These are phyloP conservation scores for Boletellus ananas DNA, from an alignment of 768 basidiomycete species.

Conservation along the genomic window DNA sequence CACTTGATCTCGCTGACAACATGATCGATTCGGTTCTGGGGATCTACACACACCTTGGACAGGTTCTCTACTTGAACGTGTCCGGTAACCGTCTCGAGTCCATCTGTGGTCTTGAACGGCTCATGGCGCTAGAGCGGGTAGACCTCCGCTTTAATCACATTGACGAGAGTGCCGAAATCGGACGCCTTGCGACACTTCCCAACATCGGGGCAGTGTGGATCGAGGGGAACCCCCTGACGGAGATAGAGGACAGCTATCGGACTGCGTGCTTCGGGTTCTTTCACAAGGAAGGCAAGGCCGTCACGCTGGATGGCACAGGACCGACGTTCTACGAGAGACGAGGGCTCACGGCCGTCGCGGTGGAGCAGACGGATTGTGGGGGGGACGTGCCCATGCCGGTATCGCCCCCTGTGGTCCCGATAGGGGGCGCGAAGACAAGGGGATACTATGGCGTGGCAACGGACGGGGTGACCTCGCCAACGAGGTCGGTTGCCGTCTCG, in stretches of 20 bases:
- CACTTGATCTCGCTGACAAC: slow-evolving; percentile 95
- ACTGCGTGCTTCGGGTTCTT: slow-evolving; percentile 81
- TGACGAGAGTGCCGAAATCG: slow-evolving; percentile 81
- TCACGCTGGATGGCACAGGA: slow-evolving; percentile 69
- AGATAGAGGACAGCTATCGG: slow-evolving; percentile 67
- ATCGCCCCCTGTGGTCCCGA: slow-evolving; percentile 60
- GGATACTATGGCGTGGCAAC: slow-evolving; percentile 15
- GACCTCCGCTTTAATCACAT: slow-evolving; percentile 80
- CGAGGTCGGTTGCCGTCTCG: slow-evolving; percentile 42
- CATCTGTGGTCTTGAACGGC: slow-evolving; percentile 92
- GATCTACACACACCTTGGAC: slow-evolving; percentile 77
- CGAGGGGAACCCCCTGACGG: slow-evolving; percentile 77
- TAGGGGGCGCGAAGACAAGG: slow-evolving; percentile 36
- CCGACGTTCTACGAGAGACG: slow-evolving; percentile 73
- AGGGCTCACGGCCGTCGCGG: slow-evolving; percentile 45
- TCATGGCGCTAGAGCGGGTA: slow-evolving; percentile 76
- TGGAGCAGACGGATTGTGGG: slow-evolving; percentile 50
- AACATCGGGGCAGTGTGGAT: slow-evolving; percentile 79
- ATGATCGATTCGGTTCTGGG: slow-evolving; percentile 95
- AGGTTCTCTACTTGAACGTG: slow-evolving; percentile 74
- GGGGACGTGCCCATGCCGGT: slow-evolving; percentile 46
- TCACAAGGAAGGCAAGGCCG: slow-evolving; percentile 73
- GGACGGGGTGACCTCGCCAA: slow-evolving; percentile 30
- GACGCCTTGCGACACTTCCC: slow-evolving; percentile 75
- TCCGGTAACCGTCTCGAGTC: slow-evolving; percentile 87